These are phyloP conservation scores for Capsella rubella DNA, from an alignment of 441 rosid species.

Conservation along the genomic window DNA sequence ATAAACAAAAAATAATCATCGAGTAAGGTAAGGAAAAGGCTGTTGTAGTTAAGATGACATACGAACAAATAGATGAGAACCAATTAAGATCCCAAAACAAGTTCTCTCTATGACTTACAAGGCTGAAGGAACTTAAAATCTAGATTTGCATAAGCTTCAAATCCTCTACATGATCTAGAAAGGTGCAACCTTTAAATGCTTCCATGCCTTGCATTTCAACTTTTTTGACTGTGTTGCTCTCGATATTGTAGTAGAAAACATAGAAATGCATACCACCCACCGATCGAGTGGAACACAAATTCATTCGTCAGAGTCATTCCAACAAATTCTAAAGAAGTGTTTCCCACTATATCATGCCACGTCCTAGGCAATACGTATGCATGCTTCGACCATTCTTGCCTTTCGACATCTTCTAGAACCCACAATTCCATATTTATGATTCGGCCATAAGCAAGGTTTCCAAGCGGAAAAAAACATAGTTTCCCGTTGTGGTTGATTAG, in stretches of 20 bases:
- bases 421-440: background rate
- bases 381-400: background rate
- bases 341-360: background rate
- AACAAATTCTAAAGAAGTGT: background rate
- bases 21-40: no score
- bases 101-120: background rate
- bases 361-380: background rate
- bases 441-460: background rate
- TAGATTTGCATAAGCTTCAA: background rate
- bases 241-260: background rate
- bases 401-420: background rate
- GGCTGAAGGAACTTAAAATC: no score
- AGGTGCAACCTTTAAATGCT: background rate
- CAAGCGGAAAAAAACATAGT: background rate
- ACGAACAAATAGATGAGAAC: background rate
- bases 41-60: background rate
- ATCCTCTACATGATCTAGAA: background rate
- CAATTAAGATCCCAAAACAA: background rate
- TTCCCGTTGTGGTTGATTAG: background rate
- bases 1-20: background rate
- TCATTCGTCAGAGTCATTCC: background rate
- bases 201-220: constrained; percentile 1
- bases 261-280: background rate
- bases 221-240: background rate
- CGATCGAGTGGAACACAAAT: background rate